Conservation (phyloP, 306 rosid genomes). For the Lathyrus sativus region DNA sequence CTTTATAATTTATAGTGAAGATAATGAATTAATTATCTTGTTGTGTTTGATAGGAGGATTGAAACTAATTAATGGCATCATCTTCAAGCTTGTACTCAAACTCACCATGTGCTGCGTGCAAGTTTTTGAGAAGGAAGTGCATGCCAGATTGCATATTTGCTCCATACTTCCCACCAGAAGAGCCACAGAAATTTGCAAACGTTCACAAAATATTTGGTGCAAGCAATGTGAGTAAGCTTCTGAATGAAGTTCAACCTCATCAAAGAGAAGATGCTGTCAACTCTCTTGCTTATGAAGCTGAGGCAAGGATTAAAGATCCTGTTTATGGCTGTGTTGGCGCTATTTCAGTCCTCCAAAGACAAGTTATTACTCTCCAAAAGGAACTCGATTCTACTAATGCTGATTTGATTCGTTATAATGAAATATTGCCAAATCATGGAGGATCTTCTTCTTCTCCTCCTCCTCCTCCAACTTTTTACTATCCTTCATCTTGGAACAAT, state of each 20-base stretch:
- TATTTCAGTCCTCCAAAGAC: too few species aligned
- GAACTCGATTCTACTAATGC: slow-evolving; percentile 81
- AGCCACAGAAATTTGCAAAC: too few species aligned
- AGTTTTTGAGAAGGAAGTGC: too few species aligned
- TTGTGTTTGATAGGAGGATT: too few species aligned
- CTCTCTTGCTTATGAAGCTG: background rate
- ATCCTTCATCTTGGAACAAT: slow-evolving; percentile 45
- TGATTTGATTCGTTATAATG: slow-evolving; percentile 61
- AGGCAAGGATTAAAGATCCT: background rate
- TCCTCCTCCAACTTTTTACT: slow-evolving; percentile 45
- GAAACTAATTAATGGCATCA: too few species aligned
- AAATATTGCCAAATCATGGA: slow-evolving; percentile 39
- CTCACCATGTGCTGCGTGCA: too few species aligned
- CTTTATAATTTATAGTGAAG: too few species aligned
- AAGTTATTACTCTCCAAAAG: too few species aligned
- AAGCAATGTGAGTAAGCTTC: slow-evolving; percentile 1
- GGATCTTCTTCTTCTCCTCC: slow-evolving; percentile 46
- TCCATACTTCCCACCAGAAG: background rate
- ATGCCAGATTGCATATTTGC: too few species aligned
- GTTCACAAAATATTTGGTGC: too few species aligned
- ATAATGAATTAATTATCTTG: background rate
- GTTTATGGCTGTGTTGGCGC: background rate
- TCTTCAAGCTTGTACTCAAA: too few species aligned
- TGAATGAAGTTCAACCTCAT: background rate
- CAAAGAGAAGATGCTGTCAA: background rate